Percentiles rank a stretch among this genome's conserved stretches.
These are phyloP conservation scores for Nannizzia gypsea DNA, from an alignment of 2,329 filamentous ascomycete genomes.

Conservation along the genomic window DNA sequence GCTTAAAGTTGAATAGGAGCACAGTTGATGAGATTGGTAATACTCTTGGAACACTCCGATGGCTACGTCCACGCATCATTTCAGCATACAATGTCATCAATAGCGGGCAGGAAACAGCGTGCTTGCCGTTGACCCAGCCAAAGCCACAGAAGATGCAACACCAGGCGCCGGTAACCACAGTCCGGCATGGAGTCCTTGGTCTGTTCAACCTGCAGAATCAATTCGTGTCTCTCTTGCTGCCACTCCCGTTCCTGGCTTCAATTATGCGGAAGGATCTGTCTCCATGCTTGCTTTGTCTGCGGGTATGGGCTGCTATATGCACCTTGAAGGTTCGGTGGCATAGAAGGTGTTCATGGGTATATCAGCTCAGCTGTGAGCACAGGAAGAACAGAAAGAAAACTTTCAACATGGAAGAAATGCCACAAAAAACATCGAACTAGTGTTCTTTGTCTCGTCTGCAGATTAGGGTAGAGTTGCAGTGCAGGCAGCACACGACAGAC, in stretches of 20 bases:
- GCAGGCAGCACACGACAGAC: background rate
- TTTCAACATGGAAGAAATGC: too few species aligned
- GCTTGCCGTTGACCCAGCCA: constrained; percentile 40
- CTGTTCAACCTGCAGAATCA: background rate
- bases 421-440: too few species aligned
- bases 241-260: background rate
- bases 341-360: background rate
- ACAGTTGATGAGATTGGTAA: constrained; percentile 42
- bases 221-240: background rate
- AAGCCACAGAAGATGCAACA: constrained; percentile 39
- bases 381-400: background rate
- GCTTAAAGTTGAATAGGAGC: constrained; percentile 40
- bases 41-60: constrained; percentile 48
- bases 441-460: background rate
- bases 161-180: constrained; percentile 40
- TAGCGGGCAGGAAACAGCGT: background rate
- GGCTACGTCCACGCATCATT: constrained; percentile 17
- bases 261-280: background rate
- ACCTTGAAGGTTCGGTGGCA: background rate
- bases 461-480: background rate
- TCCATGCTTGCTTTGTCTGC: background rate
- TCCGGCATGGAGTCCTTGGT: constrained; percentile 20
- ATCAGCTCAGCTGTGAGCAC: background rate
- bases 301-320: background rate
- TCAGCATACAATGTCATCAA: background rate